Evolutionary conservation across 345 rosid genomes (phyloP), one percentile per base, ranked within the genome.

Genomic region (Citrus sp.): DNA sequence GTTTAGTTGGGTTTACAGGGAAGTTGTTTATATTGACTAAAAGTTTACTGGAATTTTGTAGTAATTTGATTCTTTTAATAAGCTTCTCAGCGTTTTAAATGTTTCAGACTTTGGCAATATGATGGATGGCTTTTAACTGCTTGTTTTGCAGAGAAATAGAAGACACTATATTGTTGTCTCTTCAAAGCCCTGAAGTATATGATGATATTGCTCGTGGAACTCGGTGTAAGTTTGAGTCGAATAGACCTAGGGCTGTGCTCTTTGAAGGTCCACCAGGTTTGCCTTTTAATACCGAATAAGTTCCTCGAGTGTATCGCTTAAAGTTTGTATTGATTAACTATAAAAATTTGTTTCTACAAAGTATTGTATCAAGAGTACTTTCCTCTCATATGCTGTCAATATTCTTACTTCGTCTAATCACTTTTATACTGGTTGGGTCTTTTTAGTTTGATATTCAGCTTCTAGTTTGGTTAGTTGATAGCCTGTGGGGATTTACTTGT

Each of bases 191-290:
- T 81, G 90, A 91, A 82, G 88, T 92, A 46, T 94, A 92, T 85
- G 98, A 96, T 82, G 92, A 92, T 61, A 92, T 94, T 82, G 99
- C 94, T 78, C 97, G 89, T 82, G 95, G 97, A 25, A 91, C 99
- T 79, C 88, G 97, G 74, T 58, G 77, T 21, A 94, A 96, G 67
- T 96, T 91, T 75, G 97, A 96, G 86, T 90, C 98, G 30, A 94
- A 96, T 69, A 84, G 99, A 85, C 98, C 99, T 46, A 89, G 97
- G 35, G 98, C 98, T 34, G 93, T 96, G 78, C 94, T 96, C 54
- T 96, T 94, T 83, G 97, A 96, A 87, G 99, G 98, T 51, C 99
- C 98, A 12, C 98, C 98, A 82, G 99, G 99, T 94, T 84, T 62
- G 81, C 77, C 40, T 78, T 70, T 67, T 46, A 38, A 9, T 40